Percentiles rank a stretch among this genome's conserved stretches.
Evolutionary conservation across 2,329 filamentous ascomycete species (phyloP).

Genomic region (Fusarium nodosum): DNA sequence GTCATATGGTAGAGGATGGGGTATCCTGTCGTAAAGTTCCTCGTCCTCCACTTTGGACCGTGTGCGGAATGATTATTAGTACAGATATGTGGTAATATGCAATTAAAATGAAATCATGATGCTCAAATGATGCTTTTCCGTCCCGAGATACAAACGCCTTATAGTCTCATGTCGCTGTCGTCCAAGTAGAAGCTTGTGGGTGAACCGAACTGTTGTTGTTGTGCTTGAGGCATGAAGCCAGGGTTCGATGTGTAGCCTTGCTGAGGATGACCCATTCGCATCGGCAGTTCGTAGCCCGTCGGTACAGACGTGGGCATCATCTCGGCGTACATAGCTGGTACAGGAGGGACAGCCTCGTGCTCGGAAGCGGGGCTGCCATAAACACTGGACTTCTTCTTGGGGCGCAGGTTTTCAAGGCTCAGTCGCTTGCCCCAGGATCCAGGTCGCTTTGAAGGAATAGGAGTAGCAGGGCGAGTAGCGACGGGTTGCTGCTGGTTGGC

Average conservation of each 20-base stretch:
- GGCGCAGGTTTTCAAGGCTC: conserved; percentile 56
- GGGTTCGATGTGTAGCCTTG: conserved; percentile 47
- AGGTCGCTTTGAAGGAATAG: conserved; percentile 57
- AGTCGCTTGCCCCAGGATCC: conserved; percentile 57
- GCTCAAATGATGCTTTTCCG: conserved; percentile 39
- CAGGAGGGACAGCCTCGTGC: conserved; percentile 48
- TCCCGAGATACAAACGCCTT: conserved; percentile 39
- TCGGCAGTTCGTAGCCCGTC: conserved; percentile 49
- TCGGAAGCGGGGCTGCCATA: conserved; percentile 50
- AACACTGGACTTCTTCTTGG: conserved; percentile 54
- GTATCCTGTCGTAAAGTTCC: conserved; percentile 47
- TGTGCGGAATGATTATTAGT: conserved; percentile 45
- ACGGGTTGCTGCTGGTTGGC: conserved; percentile 42
- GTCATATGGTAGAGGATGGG: conserved; percentile 44
- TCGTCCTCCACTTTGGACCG: conserved; percentile 42
- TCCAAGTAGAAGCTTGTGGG: conserved; percentile 50
- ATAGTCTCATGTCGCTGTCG: conserved; percentile 49
- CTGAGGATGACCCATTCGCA: conserved; percentile 48
- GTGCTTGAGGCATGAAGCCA: conserved; percentile 45
- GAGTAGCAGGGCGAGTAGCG: conserved; percentile 55
- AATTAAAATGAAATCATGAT: conserved; percentile 40
- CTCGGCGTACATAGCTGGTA: conserved; percentile 50
- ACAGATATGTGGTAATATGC: conserved; percentile 38
- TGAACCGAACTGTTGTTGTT: conserved; percentile 49
- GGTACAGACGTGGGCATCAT: conserved; percentile 50